Base-by-base conservation (phyloP, 2,329 filamentous ascomycete species). In the Pseudodiploospora longispora region DNA sequence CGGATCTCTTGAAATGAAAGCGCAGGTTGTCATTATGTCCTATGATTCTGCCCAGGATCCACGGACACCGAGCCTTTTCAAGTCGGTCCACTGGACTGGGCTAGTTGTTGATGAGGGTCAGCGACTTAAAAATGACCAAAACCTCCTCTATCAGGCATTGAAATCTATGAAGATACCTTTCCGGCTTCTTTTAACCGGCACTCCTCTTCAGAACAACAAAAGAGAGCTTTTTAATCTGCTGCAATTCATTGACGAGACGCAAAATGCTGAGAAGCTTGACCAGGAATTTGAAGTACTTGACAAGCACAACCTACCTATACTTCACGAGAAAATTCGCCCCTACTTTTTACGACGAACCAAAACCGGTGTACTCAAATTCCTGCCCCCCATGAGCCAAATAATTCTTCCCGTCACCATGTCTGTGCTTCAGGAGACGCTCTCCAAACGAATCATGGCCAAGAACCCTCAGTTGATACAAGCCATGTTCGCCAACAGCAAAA, bases 321-420 rank as follows among this genome's bases (percentile, higher is more conserved):
- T 98, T 1, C 93, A 97, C 56, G 78, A 85, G 3, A 76, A 90
- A 58, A 94, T 97, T 49, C 80, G 87, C 2, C 80, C 80, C 0
- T 83, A 81, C 53, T 82, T 83, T 51, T 62, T 83, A 27, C 70
- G 79, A 38, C 82, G 93, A 37, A 97, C 93, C 3, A 98, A 98
- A 61, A 82, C 82, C 9, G 83, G 91, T 49, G 91, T 96, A 0
- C 71, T 98, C 42, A 91, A 87, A 34, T 95, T 96, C 63, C 70
- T 98, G 7, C 93, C 93, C 1, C 83, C 91, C 0, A 89, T 98
- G 79, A 84, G 86, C 1, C 91, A 97, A 57, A 89, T 98, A 54
- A 97, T 98, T 49, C 69, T 98, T 4, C 93, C 93, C 0, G 83
- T 98, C n/a, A 90, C 87, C 3, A 96, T 97, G 90, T 90, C 87